phyloP scores from a whole-genome alignment of 2,329 filamentous ascomycete genomes.

The Hyphodiscus sp. region DNA sequence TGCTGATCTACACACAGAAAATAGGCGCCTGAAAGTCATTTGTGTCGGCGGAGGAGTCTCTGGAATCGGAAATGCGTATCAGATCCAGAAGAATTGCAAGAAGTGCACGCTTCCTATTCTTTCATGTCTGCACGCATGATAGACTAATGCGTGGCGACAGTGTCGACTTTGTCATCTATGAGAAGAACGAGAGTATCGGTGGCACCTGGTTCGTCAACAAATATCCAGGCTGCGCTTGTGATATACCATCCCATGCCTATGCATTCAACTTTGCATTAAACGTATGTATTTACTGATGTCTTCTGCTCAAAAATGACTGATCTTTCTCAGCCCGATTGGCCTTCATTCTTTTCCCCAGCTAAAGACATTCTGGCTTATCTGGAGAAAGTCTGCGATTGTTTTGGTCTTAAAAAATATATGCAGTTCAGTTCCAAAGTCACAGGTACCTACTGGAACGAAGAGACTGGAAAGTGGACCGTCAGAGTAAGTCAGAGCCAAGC shows the following conservation, averaged over 20 bases:
- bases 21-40: conserved; percentile 20
- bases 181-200: conserved; percentile 45
- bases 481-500: conserved; percentile 34
- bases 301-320: background rate
- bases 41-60: conserved; percentile 42
- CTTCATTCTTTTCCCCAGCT: conserved; percentile 34
- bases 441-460: conserved; percentile 40
- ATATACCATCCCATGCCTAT: conserved; percentile 46
- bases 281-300: background rate
- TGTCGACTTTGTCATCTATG: conserved; percentile 37
- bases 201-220: conserved; percentile 49
- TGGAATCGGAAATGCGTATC: conserved; percentile 42
- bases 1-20: background rate
- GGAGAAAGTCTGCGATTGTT: conserved; percentile 38
- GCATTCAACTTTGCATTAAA: conserved; percentile 53
- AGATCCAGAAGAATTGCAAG: conserved; percentile 33
- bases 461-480: conserved; percentile 40
- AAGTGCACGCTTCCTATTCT: background rate
- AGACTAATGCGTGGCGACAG: background rate
- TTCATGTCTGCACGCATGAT: too few species aligned
- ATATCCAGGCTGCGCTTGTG: conserved; percentile 48
- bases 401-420: conserved; percentile 43
- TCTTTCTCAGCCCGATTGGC: conserved; percentile 40
- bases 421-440: conserved; percentile 40
- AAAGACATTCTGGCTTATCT: conserved; percentile 29